phyloP scores from a whole-genome alignment of 305 asterid species.

The Galium porrigens region DNA sequence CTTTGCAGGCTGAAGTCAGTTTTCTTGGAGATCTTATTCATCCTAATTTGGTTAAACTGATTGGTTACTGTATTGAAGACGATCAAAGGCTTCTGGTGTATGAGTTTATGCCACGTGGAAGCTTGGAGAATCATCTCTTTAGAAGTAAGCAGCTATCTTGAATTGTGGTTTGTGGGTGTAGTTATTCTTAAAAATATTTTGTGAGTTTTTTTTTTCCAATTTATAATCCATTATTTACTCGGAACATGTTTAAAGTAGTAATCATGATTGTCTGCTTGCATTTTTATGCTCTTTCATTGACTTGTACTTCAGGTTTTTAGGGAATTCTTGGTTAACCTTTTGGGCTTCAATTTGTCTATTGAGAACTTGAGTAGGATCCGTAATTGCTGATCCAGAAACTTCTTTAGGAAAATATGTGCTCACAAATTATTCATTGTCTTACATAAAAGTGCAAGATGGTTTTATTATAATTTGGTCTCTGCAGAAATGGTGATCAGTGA shows the following conservation, averaged over 20 bases:
- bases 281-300: constrained; percentile 2
- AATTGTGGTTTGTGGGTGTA: constrained; percentile 8
- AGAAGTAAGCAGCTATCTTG: constrained; percentile 46
- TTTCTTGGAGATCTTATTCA: constrained; percentile 84
- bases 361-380: neutral
- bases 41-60: constrained; percentile 72
- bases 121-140: constrained; percentile 90
- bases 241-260: neutral
- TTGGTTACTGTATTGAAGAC: constrained; percentile 93
- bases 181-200: neutral
- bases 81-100: constrained; percentile 81
- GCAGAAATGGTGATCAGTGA: neutral
- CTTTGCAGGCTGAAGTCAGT: constrained; percentile 84
- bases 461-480: neutral
- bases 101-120: constrained; percentile 96
- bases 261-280: neutral
- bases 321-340: neutral
- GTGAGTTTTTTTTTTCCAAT: neutral
- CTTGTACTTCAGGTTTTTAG: neutral
- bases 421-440: too few species aligned
- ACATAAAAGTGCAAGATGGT: too few species aligned
- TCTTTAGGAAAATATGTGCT: neutral
- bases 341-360: neutral
- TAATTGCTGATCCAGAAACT: neutral
- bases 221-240: neutral